These are phyloP conservation scores for Phytophthora pistaciae DNA, from an alignment of 352 stramenopile genomes.

Conservation along the genomic window DNA sequence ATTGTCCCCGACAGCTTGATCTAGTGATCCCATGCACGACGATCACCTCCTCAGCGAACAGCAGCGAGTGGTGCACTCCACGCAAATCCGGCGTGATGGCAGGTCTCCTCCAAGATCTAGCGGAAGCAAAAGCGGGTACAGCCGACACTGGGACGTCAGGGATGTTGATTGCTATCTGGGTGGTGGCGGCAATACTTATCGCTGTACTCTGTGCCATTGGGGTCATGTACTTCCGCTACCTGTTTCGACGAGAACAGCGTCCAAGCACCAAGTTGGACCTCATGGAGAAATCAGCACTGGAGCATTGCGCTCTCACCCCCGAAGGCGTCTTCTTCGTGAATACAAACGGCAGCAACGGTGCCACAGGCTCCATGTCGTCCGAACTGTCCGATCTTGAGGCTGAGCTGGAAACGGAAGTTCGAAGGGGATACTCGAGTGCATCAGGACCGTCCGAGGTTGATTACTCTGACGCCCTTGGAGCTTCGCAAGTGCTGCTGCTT, in stretches of 20 bases:
- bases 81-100: slow-evolving; percentile 32
- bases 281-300: slow-evolving; percentile 28
- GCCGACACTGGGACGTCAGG: slow-evolving; percentile 14
- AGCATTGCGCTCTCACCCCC: slow-evolving; percentile 22
- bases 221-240: slow-evolving; percentile 19
- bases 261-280: slow-evolving; percentile 6
- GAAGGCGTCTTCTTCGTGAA: slow-evolving; percentile 23
- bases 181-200: slow-evolving; percentile 22
- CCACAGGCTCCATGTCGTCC: slow-evolving; percentile 25
- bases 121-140: background rate
- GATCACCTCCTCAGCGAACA: slow-evolving; percentile 22
- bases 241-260: slow-evolving; percentile 12
- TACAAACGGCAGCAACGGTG: slow-evolving; percentile 18
- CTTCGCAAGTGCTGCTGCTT: slow-evolving; percentile 53
- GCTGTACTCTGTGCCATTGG: slow-evolving; percentile 31
- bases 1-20: slow-evolving; percentile 35
- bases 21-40: slow-evolving; percentile 54
- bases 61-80: slow-evolving; percentile 51
- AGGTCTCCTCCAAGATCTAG: slow-evolving; percentile 32
- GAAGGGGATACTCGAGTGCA: slow-evolving; percentile 14
- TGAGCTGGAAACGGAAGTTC: slow-evolving; percentile 26
- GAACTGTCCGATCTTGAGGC: slow-evolving; percentile 27
- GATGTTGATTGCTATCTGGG: slow-evolving; percentile 33
- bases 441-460: slow-evolving; percentile 31
- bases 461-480: slow-evolving; percentile 54